Evolutionary conservation across 108 stramenopile genomes (phyloP).

Genomic region (Epipyxis sp.): DNA sequence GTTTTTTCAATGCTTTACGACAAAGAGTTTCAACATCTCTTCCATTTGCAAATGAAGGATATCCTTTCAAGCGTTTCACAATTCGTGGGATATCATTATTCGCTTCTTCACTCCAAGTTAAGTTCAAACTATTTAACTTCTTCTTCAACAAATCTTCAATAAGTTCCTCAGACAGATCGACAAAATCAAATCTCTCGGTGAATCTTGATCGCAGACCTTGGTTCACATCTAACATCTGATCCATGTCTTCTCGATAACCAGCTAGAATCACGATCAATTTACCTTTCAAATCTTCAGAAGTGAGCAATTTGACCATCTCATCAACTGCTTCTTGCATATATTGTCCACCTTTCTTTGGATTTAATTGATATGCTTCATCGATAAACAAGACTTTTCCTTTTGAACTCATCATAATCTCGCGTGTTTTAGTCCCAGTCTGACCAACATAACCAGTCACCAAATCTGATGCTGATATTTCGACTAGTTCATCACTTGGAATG

Average conservation of each 20-base stretch:
- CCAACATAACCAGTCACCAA: slow-evolving; percentile 44
- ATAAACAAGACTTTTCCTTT: slow-evolving; percentile 48
- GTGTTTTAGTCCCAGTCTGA: slow-evolving; percentile 39
- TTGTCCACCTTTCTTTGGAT: slow-evolving; percentile 33
- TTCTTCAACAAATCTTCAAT: too few relatives aligned
- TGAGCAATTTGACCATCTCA: slow-evolving; percentile 43
- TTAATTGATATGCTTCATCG: slow-evolving; percentile 49
- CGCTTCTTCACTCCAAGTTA: too few relatives aligned
- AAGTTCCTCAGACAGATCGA: slow-evolving; percentile 33
- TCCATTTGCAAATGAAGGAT: neutral
- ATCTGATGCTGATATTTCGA: slow-evolving; percentile 44
- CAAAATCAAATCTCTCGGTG: slow-evolving; percentile 42
- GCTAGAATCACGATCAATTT: slow-evolving; percentile 50
- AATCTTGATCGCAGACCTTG: slow-evolving; percentile 44
- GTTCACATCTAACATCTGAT: slow-evolving; percentile 40
- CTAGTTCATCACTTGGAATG: slow-evolving; percentile 38
- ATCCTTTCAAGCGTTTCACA: neutral
- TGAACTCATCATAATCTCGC: slow-evolving; percentile 37
- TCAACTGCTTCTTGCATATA: slow-evolving; percentile 50
- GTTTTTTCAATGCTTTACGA: too few relatives aligned
- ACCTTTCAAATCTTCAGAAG: slow-evolving; percentile 39
- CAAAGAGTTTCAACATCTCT: neutral
- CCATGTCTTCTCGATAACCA: slow-evolving; percentile 45
- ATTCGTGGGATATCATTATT: too few relatives aligned
- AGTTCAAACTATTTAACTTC: too few relatives aligned